Evolutionary conservation across 1,284 basidiomycete genomes (phyloP).

Genomic region (Pseudozyma sp.): DNA sequence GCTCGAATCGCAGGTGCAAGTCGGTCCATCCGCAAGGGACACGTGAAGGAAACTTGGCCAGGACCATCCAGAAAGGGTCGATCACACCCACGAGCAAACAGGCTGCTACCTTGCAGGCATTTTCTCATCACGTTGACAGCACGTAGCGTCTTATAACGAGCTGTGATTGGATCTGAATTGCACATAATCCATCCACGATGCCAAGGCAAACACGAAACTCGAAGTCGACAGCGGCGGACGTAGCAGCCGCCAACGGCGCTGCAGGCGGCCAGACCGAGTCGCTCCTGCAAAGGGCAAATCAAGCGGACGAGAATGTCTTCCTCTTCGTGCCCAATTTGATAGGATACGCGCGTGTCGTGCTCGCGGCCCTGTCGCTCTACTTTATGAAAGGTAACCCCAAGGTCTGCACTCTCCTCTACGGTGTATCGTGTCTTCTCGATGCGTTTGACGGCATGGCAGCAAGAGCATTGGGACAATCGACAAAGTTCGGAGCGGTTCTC

Average conservation of each 20-base stretch:
- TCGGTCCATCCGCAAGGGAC: no score
- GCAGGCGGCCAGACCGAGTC: constrained; percentile 28
- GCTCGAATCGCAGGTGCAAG: no score
- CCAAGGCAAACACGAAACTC: constrained; percentile 43
- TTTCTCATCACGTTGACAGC: no score
- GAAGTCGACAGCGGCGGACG: constrained; percentile 33
- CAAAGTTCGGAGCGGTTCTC: constrained; percentile 95
- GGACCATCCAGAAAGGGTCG: no score
- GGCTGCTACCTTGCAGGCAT: no score
- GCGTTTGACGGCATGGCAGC: constrained; percentile 95
- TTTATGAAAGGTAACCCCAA: constrained; percentile 88
- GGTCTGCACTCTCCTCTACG: constrained; percentile 89
- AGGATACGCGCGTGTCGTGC: constrained; percentile 87
- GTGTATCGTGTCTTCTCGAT: constrained; percentile 92
- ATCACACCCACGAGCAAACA: no score
- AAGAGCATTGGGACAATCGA: constrained; percentile 84
- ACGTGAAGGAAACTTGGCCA: no score
- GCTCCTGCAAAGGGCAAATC: constrained; percentile 43
- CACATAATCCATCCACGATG: constrained; percentile 12
- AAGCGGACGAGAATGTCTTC: constrained; percentile 64
- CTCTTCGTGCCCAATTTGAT: constrained; percentile 96
- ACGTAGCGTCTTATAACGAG: no score
- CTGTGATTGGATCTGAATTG: background rate
- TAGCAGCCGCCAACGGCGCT: constrained; percentile 29
- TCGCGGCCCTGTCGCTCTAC: constrained; percentile 88